phyloP scores from a whole-genome alignment of 345 rosid genomes.

The Linum trigynum region DNA sequence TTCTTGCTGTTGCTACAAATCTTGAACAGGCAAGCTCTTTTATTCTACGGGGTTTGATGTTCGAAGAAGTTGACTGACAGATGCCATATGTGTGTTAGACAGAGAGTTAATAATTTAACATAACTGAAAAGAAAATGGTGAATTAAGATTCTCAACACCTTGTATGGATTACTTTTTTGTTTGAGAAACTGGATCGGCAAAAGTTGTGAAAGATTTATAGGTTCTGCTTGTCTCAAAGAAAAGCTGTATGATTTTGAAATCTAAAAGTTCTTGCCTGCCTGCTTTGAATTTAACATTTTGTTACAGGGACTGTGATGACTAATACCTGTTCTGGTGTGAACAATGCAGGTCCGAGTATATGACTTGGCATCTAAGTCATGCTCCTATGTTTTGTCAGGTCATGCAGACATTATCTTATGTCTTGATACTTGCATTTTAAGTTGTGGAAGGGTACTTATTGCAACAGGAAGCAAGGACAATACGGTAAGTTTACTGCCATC shows the following conservation, averaged over 20 bases:
- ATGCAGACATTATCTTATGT: constrained; percentile 65
- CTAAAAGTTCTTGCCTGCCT: neutral
- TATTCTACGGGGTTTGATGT: neutral
- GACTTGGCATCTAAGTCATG: constrained; percentile 85
- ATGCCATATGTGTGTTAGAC: neutral
- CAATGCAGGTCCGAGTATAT: constrained; percentile 78
- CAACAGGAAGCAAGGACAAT: constrained; percentile 87
- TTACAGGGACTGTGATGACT: constrained; percentile 10
- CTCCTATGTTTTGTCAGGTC: constrained; percentile 81
- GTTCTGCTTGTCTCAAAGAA: neutral
- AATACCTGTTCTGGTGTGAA: constrained; percentile 10
- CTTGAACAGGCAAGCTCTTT: constrained; percentile 59
- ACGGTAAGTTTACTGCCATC: constrained; percentile 44
- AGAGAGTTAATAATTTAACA: neutral
- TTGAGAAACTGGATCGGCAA: neutral
- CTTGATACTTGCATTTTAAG: constrained; percentile 67
- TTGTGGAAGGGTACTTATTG: constrained; percentile 52
- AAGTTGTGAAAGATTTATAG: too few relatives aligned
- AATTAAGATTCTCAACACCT: too few relatives aligned
- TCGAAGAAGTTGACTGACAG: neutral
- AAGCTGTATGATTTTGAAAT: neutral
- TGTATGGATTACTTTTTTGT: too few relatives aligned
- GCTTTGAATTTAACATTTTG: constrained; percentile 1
- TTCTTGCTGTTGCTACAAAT: constrained; percentile 92
- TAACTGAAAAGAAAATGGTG: too few relatives aligned